A percentile compares a stretch with the other conserved stretches of the same genome.
Evolutionary conservation across 495 filamentous ascomycete genomes (phyloP).

Genomic region (Aspergillus cavernicola): DNA sequence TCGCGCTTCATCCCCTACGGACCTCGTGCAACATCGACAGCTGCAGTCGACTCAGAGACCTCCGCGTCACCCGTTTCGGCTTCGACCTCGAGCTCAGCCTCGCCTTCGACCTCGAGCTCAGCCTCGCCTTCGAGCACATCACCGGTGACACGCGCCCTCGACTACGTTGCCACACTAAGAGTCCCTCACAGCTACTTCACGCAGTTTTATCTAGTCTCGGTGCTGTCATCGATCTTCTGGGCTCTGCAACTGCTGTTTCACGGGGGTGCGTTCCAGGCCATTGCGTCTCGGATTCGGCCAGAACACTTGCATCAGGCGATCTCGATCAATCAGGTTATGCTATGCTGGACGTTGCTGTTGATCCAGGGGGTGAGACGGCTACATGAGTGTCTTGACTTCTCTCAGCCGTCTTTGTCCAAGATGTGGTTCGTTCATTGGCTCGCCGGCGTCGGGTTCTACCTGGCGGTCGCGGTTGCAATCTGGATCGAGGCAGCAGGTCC

Average conservation of each 20-base stretch:
- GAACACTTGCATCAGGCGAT: slow-evolving; percentile 47
- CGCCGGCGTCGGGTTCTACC: slow-evolving; percentile 75
- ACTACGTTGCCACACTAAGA: slow-evolving; percentile 47
- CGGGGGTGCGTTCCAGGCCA: slow-evolving; percentile 46
- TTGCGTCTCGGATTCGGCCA: slow-evolving; percentile 33
- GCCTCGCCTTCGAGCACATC: slow-evolving; percentile 10
- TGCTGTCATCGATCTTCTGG: slow-evolving; percentile 76
- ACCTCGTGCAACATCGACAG: slow-evolving; percentile 42
- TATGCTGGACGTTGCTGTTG: slow-evolving; percentile 67
- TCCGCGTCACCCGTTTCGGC: slow-evolving; percentile 6
- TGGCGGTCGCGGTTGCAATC: slow-evolving; percentile 63
- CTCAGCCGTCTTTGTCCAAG: slow-evolving; percentile 61
- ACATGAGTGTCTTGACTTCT: slow-evolving; percentile 62
- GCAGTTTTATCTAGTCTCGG: slow-evolving; percentile 77
- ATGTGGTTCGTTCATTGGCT: slow-evolving; percentile 87
- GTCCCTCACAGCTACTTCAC: slow-evolving; percentile 87
- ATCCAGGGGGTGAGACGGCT: slow-evolving; percentile 72
- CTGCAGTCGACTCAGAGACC: slow-evolving; percentile 17
- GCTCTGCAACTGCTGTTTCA: slow-evolving; percentile 56
- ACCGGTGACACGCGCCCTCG: slow-evolving; percentile 35
- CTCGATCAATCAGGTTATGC: slow-evolving; percentile 59
- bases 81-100: too few species aligned
- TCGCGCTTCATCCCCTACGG: slow-evolving; percentile 58
- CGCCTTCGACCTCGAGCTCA: slow-evolving; percentile 9
- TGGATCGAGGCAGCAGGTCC: slow-evolving; percentile 84